phyloP scores from a whole-genome alignment of 257 asterid species.

The Capsicum chinense region DNA sequence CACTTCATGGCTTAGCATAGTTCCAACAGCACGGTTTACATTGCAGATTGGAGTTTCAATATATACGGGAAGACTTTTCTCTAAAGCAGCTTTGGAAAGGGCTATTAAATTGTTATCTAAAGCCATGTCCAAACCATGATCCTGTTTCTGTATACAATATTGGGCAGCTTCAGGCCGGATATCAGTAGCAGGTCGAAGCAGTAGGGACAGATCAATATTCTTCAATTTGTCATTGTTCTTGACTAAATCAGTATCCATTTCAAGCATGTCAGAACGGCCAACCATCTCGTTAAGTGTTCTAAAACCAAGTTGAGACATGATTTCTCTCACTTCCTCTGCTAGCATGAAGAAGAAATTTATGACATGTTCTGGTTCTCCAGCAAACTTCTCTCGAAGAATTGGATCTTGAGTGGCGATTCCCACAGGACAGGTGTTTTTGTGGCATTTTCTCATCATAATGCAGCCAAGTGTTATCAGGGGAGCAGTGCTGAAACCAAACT shows the following conservation, averaged over 20 bases:
- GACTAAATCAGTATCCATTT: conserved; percentile 70
- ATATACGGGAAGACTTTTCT: conserved; percentile 80
- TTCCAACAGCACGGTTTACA: conserved; percentile 94
- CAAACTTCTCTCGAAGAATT: conserved; percentile 86
- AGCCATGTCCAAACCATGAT: conserved; percentile 95
- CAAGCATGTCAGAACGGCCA: conserved; percentile 97
- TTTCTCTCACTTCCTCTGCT: conserved; percentile 95
- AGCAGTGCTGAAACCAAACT: conserved; percentile 98
- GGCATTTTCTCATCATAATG: conserved; percentile 99
- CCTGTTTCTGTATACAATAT: conserved; percentile 93
- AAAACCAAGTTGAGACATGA: conserved; percentile 91
- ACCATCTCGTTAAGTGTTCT: conserved; percentile 88
- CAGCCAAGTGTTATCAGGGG: conserved; percentile 97
- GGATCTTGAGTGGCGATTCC: conserved; percentile 99
- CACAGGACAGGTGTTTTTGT: conserved; percentile 97
- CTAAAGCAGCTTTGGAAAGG: conserved; percentile 75
- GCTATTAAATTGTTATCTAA: conserved; percentile 80
- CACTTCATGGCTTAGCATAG: conserved; percentile 97
- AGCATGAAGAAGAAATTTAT: conserved; percentile 97
- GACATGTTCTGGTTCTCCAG: conserved; percentile 98
- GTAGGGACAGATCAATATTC: conserved; percentile 81
- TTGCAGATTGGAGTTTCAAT: conserved; percentile 85
- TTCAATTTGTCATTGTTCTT: conserved; percentile 82
- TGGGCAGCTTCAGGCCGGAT: conserved; percentile 98
- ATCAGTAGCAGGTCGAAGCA: conserved; percentile 96